phyloP scores from a whole-genome alignment of 2,329 filamentous ascomycete species.

The Mycogone perniciosa region DNA sequence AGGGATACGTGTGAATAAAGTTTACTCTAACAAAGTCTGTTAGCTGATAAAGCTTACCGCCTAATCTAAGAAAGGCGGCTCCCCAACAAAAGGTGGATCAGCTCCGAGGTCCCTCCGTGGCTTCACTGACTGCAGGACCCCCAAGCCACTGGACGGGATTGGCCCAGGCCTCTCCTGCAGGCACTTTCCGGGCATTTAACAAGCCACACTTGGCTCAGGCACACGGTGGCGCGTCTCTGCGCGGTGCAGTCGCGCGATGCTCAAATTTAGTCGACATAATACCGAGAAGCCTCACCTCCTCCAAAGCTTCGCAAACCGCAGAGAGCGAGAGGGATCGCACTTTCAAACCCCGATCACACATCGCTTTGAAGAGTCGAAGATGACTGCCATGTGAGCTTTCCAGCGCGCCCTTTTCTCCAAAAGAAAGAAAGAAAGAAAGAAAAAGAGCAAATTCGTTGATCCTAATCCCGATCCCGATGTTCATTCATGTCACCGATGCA shows the following conservation, averaged over 20 bases:
- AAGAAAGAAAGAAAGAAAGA: neutral
- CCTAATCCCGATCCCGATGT: neutral
- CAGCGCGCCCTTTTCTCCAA: neutral
- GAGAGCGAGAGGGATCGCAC: neutral
- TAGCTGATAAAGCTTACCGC: too few species aligned
- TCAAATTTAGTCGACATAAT: conserved; percentile 11
- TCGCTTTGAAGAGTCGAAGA: conserved; percentile 16
- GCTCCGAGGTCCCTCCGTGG: too few species aligned
- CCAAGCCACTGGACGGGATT: too few species aligned
- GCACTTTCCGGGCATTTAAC: neutral
- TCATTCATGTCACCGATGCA: neutral
- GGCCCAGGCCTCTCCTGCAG: conserved; percentile 1
- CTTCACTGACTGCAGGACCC: too few species aligned
- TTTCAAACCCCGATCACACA: neutral
- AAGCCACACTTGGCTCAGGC: neutral
- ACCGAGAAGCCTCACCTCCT: conserved; percentile 4
- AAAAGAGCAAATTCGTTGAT: neutral
- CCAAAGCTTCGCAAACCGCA: conserved; percentile 2
- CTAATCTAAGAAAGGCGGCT: too few species aligned
- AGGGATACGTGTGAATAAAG: too few species aligned
- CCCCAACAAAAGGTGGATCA: too few species aligned
- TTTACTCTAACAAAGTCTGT: too few species aligned
- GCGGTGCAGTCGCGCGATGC: conserved; percentile 11
- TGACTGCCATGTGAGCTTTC: conserved; percentile 34
- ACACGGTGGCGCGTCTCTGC: conserved; percentile 13